Evolutionary conservation across 2,329 filamentous ascomycete species (phyloP), one percentile per base, ranked within the genome.

Genomic region (Cladorrhinum sp.): DNA sequence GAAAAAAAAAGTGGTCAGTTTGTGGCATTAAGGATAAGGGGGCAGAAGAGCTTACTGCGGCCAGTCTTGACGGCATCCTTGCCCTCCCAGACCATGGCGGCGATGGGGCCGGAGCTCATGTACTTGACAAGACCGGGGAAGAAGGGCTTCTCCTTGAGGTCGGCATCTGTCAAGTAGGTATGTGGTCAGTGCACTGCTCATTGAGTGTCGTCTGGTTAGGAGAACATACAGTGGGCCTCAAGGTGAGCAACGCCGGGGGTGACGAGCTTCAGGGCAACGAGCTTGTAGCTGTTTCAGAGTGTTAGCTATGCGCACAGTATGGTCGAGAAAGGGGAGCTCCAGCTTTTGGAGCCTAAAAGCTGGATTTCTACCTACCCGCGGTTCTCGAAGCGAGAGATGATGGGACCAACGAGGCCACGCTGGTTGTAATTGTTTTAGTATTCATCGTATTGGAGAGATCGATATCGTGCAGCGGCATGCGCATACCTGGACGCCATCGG

Each of bases 21-120:
- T 64, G 68, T 54, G 61, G 18, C 18, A 28, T 21, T 58, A 42
- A 10, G n/a, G 6, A 24, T 18, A 28, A 50, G 2, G 23, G 20
- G 30, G 16, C 3, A 33, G 55, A 14, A 7, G 57, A 52, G 18
- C 86, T 70, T 86, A 91, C 88, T 77, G 77, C 95, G 94, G 80
- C 95, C 95, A 72, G 93, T 97, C 91, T 98, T 98, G 86, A 97
- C 93, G 80, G 89, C 95, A 76, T 99, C 93, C 86, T 90, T 91
- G 77, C 95, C 95, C 82, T 99, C 93, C 95, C 95, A 99, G 81
- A 99, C 90, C 94, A 98, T 99, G 84, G 95, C 95, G 85, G 86
- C 89, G 83, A 99, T 94, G 78, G 95, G 95, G 78, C 95, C 95
- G 79, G 88, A 93, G 79, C 87, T 83, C 95, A 98, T 99, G 87